Percentiles rank a stretch among this genome's conserved stretches.
Evolutionary conservation across 2,329 filamentous ascomycete genomes (phyloP).

Genomic region (Amphichorda felina): DNA sequence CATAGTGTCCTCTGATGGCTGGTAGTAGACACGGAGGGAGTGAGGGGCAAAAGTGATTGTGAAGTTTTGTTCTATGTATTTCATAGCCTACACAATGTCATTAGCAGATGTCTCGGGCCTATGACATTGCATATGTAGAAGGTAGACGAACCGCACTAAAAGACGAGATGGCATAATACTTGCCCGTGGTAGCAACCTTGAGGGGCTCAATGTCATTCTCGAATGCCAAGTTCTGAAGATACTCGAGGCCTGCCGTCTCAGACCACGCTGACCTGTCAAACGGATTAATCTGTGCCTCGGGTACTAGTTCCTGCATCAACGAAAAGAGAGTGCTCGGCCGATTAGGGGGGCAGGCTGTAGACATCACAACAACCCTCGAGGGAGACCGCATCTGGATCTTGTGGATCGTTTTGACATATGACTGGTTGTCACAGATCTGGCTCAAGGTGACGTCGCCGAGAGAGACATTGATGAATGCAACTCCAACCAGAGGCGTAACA

Average conservation of each 20-base stretch:
- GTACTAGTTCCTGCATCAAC: conserved; percentile 52
- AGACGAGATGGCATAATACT: conserved; percentile 75
- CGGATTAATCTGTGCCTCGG: conserved; percentile 21
- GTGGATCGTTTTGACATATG: conserved; percentile 78
- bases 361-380: conserved; percentile 66
- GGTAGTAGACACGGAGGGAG: conserved; percentile 75
- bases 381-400: conserved; percentile 76
- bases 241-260: conserved; percentile 64
- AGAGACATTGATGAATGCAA: conserved; percentile 79
- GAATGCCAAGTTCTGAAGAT: conserved; percentile 70
- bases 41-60: conserved; percentile 60
- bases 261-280: conserved; percentile 77
- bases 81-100: conserved; percentile 49
- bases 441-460: conserved; percentile 77
- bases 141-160: conserved; percentile 61
- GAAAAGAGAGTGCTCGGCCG: conserved; percentile 61
- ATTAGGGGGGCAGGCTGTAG: conserved; percentile 52
- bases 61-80: conserved; percentile 65
- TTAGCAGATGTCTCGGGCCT: conserved; percentile 1
- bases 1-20: conserved; percentile 85
- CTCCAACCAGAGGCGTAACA: conserved; percentile 69
- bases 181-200: conserved; percentile 68
- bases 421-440: conserved; percentile 88
- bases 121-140: too few species aligned
- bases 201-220: conserved; percentile 69